Conservation (phyloP, 371 early-diverging fungal genomes). For the Zopfochytrium polystomum region DNA sequence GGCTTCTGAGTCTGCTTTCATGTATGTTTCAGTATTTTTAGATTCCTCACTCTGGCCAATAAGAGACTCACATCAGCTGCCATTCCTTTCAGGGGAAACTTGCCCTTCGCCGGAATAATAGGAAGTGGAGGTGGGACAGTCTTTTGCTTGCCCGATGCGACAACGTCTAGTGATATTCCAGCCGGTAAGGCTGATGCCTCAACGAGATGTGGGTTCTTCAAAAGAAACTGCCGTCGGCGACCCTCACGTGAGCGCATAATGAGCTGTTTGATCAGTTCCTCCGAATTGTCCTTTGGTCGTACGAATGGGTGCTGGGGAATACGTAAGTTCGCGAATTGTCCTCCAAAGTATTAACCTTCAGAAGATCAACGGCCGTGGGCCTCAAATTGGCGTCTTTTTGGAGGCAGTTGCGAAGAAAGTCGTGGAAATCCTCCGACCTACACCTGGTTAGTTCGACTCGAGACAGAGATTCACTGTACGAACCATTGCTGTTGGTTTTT, state of each 20-base stretch:
- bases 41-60: too few species aligned
- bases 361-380: conserved; percentile 43
- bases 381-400: conserved; percentile 52
- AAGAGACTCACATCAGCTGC: not conserved
- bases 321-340: not conserved
- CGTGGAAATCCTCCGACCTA: conserved; percentile 44
- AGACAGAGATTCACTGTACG: not conserved
- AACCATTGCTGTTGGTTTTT: conserved; percentile 39
- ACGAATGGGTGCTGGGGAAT: conserved; percentile 46
- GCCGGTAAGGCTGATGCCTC: not conserved
- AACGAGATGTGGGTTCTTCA: too few species aligned
- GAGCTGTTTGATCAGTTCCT: conserved; percentile 31
- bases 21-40: too few species aligned
- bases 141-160: not conserved
- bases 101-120: not conserved
- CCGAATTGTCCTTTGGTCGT: not conserved
- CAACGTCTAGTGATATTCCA: not conserved
- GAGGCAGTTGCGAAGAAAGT: conserved; percentile 47
- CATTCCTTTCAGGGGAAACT: not conserved
- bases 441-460: conserved; percentile 1
- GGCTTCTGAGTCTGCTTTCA: not conserved
- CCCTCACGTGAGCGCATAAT: conserved; percentile 33
- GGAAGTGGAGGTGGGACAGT: not conserved
- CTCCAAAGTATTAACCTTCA: conserved; percentile 30
- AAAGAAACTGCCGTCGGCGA: too few species aligned